Evolutionary conservation across 805 yeast genomes (phyloP), one percentile per base, ranked within the genome.

Genomic region (Brettanomyces naardenensis): DNA sequence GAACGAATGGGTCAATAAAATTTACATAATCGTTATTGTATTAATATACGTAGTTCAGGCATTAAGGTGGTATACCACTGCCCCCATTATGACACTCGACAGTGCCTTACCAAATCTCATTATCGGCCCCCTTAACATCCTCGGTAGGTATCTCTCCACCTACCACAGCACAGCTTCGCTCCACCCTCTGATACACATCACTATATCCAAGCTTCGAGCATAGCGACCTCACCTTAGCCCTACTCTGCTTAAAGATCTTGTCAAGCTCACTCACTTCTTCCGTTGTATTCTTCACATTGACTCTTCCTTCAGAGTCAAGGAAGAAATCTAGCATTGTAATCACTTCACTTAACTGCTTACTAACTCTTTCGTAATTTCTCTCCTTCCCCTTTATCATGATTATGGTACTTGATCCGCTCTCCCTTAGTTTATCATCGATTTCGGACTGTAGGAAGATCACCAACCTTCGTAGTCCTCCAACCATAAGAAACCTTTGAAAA

Each of bases 401-500:
- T 1, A 37, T 35, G 10, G 21, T 25, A 2, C 30, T 35, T 13
- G 34, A 19, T 18, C 38, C 34, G 5, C 28, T 20, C 5, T 32
- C 38, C 7, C 13, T 17, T 6, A 25, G 26, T 15, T 36, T 35
- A 18, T 7, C 17, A 6, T 40, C 46, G 14, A 53, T 37, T 4
- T 44, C 29, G 2, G 1, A 40, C 21, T 59, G 66, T 57, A 67
- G 78, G 59, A 6, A 59, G 52, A 13, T 59, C 57, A 17, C 72
- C 53, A 29, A 79, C 49, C 14, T 82, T 78, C 39, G 67, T 54
- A 28, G 81, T 39, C 83, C 78, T 0, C 97, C 97, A 1, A 88
- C 53, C 0, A 84, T 53, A 2, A 85, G 46, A 48, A 73, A 80
- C 41, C 84, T 60, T 56, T 82, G 92, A 49, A 76, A 81, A 0